Evolutionary conservation across 495 filamentous ascomycete genomes (phyloP).

Genomic region (Eremomyces bilateralis): DNA sequence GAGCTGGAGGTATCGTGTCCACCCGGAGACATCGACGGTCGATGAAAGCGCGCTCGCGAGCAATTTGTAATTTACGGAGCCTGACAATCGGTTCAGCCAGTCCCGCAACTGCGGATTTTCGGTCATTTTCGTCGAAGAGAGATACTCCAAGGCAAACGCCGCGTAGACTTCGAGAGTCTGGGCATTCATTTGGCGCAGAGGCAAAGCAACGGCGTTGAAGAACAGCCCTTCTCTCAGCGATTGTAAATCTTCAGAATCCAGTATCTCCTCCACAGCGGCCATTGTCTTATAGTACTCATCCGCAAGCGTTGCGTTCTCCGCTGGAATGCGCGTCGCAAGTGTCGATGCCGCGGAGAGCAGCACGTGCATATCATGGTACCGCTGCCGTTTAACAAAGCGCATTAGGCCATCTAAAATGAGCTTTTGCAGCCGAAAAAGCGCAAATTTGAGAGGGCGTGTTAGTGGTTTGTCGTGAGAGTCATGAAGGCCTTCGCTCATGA

Average conservation of each 20-base stretch:
- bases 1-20: conserved; percentile 6
- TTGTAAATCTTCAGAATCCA: too few relatives aligned
- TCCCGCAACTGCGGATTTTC: conserved; percentile 17
- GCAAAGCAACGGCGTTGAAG: not conserved
- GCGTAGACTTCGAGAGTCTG: conserved; percentile 31
- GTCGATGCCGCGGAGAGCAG: too few relatives aligned
- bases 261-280: too few relatives aligned
- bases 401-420: conserved; percentile 13
- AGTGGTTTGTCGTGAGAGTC: too few relatives aligned
- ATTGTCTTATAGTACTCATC: too few relatives aligned
- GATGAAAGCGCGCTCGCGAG: conserved; percentile 26
- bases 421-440: conserved; percentile 16
- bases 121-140: conserved; percentile 24
- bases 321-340: too few relatives aligned
- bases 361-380: too few relatives aligned
- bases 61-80: conserved; percentile 30
- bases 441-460: too few relatives aligned
- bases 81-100: conserved; percentile 24
- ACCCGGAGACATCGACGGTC: conserved; percentile 15
- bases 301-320: too few relatives aligned
- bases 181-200: conserved; percentile 6
- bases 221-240: not conserved
- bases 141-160: conserved; percentile 32
- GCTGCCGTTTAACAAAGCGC: too few relatives aligned
- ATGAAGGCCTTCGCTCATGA: too few relatives aligned